These are phyloP conservation scores for Aegilops umbellulata DNA, from an alignment of 176 grass and related monocot species.

Conservation along the genomic window DNA sequence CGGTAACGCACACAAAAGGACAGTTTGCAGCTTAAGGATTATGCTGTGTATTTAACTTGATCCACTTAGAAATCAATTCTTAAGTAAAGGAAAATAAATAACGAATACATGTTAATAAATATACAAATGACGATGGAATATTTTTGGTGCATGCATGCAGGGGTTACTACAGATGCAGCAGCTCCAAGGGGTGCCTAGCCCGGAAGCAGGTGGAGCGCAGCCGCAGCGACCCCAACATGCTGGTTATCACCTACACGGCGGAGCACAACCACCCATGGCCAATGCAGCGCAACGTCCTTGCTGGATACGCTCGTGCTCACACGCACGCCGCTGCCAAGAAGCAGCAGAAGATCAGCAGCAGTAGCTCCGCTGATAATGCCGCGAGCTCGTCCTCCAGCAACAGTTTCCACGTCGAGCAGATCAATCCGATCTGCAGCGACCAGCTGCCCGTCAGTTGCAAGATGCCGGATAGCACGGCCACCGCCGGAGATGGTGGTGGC, in stretches of 20 bases:
- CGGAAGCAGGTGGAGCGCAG: conserved; percentile 97
- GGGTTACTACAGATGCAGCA: conserved; percentile 96
- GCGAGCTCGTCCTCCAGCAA: neutral
- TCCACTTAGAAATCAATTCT: neutral
- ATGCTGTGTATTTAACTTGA: neutral
- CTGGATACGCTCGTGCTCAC: conserved; percentile 72
- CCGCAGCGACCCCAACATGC: conserved; percentile 90
- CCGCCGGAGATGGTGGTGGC: neutral
- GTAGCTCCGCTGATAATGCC: neutral
- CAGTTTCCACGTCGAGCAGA: neutral
- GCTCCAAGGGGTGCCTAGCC: conserved; percentile 90
- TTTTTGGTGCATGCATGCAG: conserved; percentile 38
- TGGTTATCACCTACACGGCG: conserved; percentile 93
- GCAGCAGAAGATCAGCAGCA: conserved; percentile 35
- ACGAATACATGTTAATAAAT: neutral
- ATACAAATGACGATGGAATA: neutral
- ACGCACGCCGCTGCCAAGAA: conserved; percentile 24
- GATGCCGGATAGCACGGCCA: neutral
- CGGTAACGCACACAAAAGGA: neutral
- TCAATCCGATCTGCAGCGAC: neutral
- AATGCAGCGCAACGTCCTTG: conserved; percentile 81
- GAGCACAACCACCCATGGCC: conserved; percentile 98
- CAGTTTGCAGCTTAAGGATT: neutral
- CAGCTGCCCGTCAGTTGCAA: neutral
- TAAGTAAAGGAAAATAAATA: neutral